A percentile compares a stretch with the other conserved stretches of the same genome.
phyloP scores from a whole-genome alignment of 108 stramenopile genomes.

The Hondaea fermentalgiana region DNA sequence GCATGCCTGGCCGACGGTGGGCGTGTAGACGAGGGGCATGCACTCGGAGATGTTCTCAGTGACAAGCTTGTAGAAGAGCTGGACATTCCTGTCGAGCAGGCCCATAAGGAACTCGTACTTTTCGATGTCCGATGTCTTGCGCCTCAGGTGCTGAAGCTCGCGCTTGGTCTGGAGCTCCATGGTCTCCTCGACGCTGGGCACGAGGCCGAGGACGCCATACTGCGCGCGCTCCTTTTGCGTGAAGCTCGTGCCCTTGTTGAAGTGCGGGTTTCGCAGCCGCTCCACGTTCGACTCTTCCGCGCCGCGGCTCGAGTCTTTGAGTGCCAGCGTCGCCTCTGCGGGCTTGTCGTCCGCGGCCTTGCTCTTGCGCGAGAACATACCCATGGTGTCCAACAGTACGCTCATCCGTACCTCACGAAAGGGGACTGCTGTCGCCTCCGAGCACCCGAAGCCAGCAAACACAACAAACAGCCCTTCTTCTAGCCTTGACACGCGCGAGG shows the following conservation, averaged over 20 bases:
- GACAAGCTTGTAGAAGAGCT: conserved; percentile 85
- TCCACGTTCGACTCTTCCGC: not conserved
- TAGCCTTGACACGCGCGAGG: too few species aligned
- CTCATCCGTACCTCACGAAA: too few species aligned
- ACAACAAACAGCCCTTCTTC: too few species aligned
- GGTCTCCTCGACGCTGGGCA: conserved; percentile 38
- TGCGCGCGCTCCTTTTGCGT: conserved; percentile 11
- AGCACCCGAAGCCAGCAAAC: too few species aligned
- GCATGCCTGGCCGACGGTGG: conserved; percentile 94
- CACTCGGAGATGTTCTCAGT: conserved; percentile 86
- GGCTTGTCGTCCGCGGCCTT: not conserved
- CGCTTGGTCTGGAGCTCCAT: conserved; percentile 40
- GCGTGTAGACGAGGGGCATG: conserved; percentile 95
- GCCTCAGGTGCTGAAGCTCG: conserved; percentile 37
- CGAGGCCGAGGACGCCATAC: conserved; percentile 26
- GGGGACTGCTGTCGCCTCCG: too few species aligned
- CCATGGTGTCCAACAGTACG: not conserved
- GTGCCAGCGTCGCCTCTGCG: not conserved
- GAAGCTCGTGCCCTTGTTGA: conserved; percentile 34
- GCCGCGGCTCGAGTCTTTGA: not conserved
- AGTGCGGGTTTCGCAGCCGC: not conserved
- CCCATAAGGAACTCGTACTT: conserved; percentile 83
- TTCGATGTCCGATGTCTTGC: conserved; percentile 47
- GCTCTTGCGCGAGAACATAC: not conserved
- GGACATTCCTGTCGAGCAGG: conserved; percentile 90